phyloP scores from a whole-genome alignment of 495 filamentous ascomycete species.

The Penicillium goetzii region DNA sequence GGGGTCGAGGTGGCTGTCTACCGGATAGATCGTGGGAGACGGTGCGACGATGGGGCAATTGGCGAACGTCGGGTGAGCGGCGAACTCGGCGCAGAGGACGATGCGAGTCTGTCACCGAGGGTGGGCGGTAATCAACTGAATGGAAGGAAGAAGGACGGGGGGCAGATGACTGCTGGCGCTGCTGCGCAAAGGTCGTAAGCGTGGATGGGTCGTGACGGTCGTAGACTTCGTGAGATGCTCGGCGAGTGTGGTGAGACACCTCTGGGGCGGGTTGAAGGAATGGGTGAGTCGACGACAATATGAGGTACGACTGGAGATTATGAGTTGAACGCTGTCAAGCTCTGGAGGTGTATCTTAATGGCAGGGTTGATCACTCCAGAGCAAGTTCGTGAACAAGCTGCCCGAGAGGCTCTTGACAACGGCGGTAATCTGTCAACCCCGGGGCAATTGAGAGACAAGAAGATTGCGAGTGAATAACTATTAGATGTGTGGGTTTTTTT shows the following conservation, averaged over 20 bases:
- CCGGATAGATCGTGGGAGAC: constrained; percentile 41
- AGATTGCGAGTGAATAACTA: neutral
- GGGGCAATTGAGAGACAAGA: constrained; percentile 11
- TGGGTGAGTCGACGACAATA: constrained; percentile 40
- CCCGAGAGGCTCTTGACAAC: constrained; percentile 11
- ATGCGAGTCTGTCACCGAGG: constrained; percentile 54
- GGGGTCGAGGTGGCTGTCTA: constrained; percentile 24
- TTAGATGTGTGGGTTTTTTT: neutral
- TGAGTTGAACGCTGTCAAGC: constrained; percentile 15
- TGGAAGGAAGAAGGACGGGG: constrained; percentile 37
- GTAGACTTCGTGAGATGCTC: constrained; percentile 61
- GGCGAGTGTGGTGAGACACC: constrained; percentile 46
- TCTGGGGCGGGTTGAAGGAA: constrained; percentile 34
- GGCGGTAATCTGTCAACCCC: constrained; percentile 12
- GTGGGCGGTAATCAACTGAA: constrained; percentile 48
- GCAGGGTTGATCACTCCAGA: constrained; percentile 12
- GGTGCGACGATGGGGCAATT: constrained; percentile 41
- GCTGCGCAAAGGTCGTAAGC: constrained; percentile 55
- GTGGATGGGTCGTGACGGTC: constrained; percentile 58
- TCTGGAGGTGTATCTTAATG: constrained; percentile 23
- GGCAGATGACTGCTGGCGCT: constrained; percentile 62
- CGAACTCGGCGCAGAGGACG: constrained; percentile 56
- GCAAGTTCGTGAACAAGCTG: neutral
- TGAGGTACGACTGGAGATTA: constrained; percentile 28
- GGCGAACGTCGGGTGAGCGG: constrained; percentile 33